Conservation (phyloP, 306 rosid species). For the Spatholobus suberectus region DNA sequence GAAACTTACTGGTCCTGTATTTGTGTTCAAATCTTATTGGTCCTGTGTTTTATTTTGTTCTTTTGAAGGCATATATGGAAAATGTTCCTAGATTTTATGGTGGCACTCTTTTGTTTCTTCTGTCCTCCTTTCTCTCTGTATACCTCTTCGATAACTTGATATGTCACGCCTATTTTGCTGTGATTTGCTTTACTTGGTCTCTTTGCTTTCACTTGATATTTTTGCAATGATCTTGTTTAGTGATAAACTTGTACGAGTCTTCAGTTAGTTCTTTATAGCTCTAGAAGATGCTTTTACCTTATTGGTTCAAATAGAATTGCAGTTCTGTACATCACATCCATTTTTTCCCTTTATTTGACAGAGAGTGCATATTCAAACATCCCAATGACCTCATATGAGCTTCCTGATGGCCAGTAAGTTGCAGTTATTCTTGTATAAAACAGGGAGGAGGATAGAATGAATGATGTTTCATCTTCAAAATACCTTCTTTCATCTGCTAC, state of each 20-base stretch:
- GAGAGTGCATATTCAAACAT: conserved; percentile 95
- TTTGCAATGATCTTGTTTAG: conserved; percentile 25
- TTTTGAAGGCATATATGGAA: neutral
- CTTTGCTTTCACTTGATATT: neutral
- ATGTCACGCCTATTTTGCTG: neutral
- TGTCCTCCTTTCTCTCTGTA: neutral
- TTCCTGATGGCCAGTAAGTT: conserved; percentile 99
- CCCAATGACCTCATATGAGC: conserved; percentile 96
- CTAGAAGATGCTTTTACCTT: conserved; percentile 35
- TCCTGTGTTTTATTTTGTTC: conserved; percentile 26
- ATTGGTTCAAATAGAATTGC: conserved; percentile 20
- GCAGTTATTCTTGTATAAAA: conserved; percentile 33
- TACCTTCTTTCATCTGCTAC: conserved; percentile 13
- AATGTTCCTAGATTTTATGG: neutral
- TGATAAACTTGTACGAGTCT: conserved; percentile 20
- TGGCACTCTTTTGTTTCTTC: neutral
- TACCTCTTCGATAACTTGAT: neutral
- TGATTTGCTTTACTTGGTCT: conserved; percentile 10
- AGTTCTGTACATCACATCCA: conserved; percentile 35
- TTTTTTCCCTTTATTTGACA: conserved; percentile 42
- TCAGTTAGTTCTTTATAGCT: conserved; percentile 32
- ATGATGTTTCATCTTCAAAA: conserved; percentile 38
- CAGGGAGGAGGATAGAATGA: neutral
- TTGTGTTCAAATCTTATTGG: conserved; percentile 8
- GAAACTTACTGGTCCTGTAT: conserved; percentile 7